These are phyloP conservation scores for Pseudogymnoascus sp. DNA, from an alignment of 2,329 filamentous ascomycete species.

Conservation along the genomic window DNA sequence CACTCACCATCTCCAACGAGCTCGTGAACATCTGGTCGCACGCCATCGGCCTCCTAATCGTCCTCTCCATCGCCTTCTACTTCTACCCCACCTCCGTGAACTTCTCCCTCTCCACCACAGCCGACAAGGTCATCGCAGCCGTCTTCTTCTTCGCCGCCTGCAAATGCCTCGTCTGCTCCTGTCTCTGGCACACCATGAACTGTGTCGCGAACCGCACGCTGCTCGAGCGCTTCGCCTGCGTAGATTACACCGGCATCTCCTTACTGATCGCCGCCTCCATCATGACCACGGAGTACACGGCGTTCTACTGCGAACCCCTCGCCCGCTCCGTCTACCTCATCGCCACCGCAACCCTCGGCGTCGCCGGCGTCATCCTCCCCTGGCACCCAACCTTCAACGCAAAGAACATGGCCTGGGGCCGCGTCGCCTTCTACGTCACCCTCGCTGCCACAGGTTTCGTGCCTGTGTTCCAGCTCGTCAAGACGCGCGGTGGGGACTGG, in stretches of 20 bases:
- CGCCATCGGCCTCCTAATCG: slow-evolving; percentile 75
- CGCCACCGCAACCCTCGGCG: slow-evolving; percentile 69
- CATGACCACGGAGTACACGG: slow-evolving; percentile 96
- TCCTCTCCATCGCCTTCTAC: slow-evolving; percentile 85
- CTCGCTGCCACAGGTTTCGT: slow-evolving; percentile 83
- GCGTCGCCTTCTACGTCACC: slow-evolving; percentile 84
- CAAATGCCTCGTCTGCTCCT: slow-evolving; percentile 91
- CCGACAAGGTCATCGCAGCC: slow-evolving; percentile 82
- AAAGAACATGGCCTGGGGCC: slow-evolving; percentile 82
- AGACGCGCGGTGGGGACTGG: slow-evolving; percentile 68
- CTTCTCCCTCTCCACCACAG: slow-evolving; percentile 77
- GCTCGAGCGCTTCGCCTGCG: slow-evolving; percentile 91
- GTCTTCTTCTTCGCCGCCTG: slow-evolving; percentile 94
- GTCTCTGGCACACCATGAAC: slow-evolving; percentile 98
- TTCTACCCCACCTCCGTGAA: slow-evolving; percentile 86
- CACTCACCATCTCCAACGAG: slow-evolving; percentile 83
- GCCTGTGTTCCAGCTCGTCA: slow-evolving; percentile 74
- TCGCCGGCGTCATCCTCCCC: slow-evolving; percentile 82
- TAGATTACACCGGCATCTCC: slow-evolving; percentile 97
- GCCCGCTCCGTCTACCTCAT: slow-evolving; percentile 81
- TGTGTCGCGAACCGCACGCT: slow-evolving; percentile 83
- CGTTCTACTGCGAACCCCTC: slow-evolving; percentile 92
- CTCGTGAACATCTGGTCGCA: slow-evolving; percentile 98
- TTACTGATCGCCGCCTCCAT: slow-evolving; percentile 91
- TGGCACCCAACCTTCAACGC: slow-evolving; percentile 97